Evolutionary conservation across 2,329 filamentous ascomycete species (phyloP).

Genomic region (Esteya vermicola): DNA sequence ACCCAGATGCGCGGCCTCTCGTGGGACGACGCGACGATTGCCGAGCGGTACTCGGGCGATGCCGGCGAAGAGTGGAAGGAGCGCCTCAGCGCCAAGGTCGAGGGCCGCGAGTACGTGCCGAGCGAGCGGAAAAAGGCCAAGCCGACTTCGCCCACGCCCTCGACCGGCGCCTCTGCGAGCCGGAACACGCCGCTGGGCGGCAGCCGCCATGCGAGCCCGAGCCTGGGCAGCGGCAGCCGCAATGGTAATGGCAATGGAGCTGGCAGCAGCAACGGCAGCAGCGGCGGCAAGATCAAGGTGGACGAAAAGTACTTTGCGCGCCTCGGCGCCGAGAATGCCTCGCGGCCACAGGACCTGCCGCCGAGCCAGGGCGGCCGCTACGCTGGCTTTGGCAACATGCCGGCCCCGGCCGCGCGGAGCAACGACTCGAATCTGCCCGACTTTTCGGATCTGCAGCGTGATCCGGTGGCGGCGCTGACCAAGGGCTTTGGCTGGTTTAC

Average conservation of each 20-base stretch:
- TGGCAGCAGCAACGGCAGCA: constrained; percentile 8
- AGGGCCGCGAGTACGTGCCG: constrained; percentile 73
- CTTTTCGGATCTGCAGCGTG: constrained; percentile 80
- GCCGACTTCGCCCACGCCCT: constrained; percentile 16
- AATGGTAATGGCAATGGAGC: constrained; percentile 4
- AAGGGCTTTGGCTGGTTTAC: constrained; percentile 95
- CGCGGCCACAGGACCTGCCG: constrained; percentile 56
- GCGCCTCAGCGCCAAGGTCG: constrained; percentile 71
- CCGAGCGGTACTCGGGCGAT: constrained; percentile 79
- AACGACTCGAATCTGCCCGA: constrained; percentile 40
- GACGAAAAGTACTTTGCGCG: constrained; percentile 85
- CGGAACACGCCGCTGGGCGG: constrained; percentile 4
- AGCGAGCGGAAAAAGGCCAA: constrained; percentile 38
- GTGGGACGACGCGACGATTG: constrained; percentile 81
- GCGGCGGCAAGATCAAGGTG: constrained; percentile 39
- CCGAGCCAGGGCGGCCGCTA: constrained; percentile 92
- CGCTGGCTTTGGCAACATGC: constrained; percentile 72
- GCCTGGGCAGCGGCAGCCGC: background rate
- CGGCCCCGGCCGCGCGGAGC: constrained; percentile 33
- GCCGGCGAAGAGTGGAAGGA: constrained; percentile 95
- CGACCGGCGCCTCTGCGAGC: background rate
- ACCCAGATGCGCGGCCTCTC: constrained; percentile 52
- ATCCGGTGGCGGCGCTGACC: constrained; percentile 74
- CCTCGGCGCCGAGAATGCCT: constrained; percentile 71
- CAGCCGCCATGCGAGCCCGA: constrained; percentile 15